Conservation (phyloP, 2,329 filamentous ascomycete genomes). For the Aspergillus carbonarius region DNA sequence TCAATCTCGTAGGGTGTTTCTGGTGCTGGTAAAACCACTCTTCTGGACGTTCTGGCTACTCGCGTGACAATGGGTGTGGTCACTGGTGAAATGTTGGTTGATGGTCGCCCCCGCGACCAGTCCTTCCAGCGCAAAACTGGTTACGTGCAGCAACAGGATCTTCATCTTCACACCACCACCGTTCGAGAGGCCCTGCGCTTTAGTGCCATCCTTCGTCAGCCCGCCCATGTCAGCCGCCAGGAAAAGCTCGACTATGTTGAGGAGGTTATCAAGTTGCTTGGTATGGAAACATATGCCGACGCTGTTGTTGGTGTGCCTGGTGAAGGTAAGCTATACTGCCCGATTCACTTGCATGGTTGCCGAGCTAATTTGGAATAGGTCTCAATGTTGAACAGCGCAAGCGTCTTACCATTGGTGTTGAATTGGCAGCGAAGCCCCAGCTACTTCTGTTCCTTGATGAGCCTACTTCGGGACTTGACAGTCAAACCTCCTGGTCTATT, state of each 20-base stretch:
- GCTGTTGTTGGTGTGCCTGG: slow-evolving; percentile 88
- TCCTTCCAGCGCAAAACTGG: slow-evolving; percentile 91
- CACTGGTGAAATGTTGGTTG: slow-evolving; percentile 80
- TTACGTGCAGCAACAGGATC: slow-evolving; percentile 89
- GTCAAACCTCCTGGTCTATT: slow-evolving; percentile 91
- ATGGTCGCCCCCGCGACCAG: slow-evolving; percentile 69
- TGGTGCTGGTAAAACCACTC: slow-evolving; percentile 90
- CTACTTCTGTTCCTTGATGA: slow-evolving; percentile 91
- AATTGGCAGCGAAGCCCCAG: slow-evolving; percentile 86
- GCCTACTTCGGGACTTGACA: slow-evolving; percentile 90
- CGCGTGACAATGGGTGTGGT: slow-evolving; percentile 88
- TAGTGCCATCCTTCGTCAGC: slow-evolving; percentile 81
- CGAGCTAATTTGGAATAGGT: slow-evolving; percentile 30
- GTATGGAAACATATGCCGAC: slow-evolving; percentile 88
- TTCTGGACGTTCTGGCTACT: slow-evolving; percentile 81
- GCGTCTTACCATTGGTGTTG: slow-evolving; percentile 91
- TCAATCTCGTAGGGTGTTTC: slow-evolving; percentile 61
- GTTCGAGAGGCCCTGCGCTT: slow-evolving; percentile 87
- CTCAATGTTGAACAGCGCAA: slow-evolving; percentile 64
- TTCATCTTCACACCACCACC: slow-evolving; percentile 79
- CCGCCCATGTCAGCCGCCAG: slow-evolving; percentile 65
- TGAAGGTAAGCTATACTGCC: slow-evolving; percentile 57
- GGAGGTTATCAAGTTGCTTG: slow-evolving; percentile 84
- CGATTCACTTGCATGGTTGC: neutral
- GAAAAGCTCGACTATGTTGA: slow-evolving; percentile 88